Percentiles rank a stretch among this genome's conserved stretches.
phyloP scores from a whole-genome alignment of 1,284 basidiomycete genomes.

The Boletus calvinii region DNA sequence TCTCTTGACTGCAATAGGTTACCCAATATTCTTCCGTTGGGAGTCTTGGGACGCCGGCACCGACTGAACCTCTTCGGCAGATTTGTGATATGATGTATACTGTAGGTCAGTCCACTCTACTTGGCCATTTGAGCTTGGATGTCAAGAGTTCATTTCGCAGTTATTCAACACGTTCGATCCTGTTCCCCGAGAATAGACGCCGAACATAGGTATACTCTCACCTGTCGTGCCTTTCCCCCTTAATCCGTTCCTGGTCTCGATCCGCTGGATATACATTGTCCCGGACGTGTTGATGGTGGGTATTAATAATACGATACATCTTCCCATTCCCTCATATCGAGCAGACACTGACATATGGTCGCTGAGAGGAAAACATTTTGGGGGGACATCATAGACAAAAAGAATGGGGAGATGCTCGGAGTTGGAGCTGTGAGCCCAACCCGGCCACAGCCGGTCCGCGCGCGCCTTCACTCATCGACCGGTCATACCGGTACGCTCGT shows the following conservation, averaged over 20 bases:
- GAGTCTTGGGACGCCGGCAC: neutral
- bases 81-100: neutral
- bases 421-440: neutral
- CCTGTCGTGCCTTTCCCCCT: neutral
- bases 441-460: neutral
- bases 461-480: neutral
- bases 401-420: neutral
- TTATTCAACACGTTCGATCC: neutral
- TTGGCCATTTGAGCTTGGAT: neutral
- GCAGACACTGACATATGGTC: neutral
- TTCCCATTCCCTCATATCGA: neutral
- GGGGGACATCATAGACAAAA: slow-evolving; percentile 4
- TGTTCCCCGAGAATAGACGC: too few species aligned
- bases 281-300: neutral
- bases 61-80: neutral
- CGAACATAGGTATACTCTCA: neutral
- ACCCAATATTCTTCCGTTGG: neutral
- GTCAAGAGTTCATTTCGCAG: slow-evolving; percentile 2
- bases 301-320: neutral
- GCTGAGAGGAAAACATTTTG: neutral
- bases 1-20: neutral
- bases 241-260: neutral
- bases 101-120: neutral
- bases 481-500: neutral
- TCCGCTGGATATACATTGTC: neutral